Evolutionary conservation across 179 eudicot genomes (phyloP).

Genomic region (Nepenthes alata): DNA sequence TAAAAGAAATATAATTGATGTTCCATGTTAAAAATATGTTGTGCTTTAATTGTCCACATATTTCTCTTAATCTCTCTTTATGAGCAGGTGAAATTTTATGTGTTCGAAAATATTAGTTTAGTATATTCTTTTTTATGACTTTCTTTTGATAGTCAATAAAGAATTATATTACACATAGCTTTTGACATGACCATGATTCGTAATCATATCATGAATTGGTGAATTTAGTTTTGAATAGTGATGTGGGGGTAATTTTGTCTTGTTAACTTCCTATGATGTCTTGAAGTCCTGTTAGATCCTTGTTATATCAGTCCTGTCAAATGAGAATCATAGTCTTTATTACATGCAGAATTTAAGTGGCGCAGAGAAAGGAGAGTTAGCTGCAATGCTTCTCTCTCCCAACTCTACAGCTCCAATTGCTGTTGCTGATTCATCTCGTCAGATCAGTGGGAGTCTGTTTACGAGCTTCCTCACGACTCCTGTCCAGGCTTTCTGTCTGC

Average conservation of each 20-base stretch:
- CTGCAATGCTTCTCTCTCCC: slow-evolving; percentile 75
- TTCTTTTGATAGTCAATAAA: too few species aligned
- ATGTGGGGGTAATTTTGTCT: not conserved
- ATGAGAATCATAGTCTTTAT: slow-evolving; percentile 6
- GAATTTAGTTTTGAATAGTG: too few species aligned
- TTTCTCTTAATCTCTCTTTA: too few species aligned
- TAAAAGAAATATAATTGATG: too few species aligned
- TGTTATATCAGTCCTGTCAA: not conserved
- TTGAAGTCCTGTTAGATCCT: not conserved
- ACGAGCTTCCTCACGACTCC: slow-evolving; percentile 79
- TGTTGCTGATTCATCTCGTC: slow-evolving; percentile 40
- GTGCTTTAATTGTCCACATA: too few species aligned
- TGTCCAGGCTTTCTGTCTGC: slow-evolving; percentile 63
- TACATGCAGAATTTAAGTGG: slow-evolving; percentile 37
- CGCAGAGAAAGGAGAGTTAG: slow-evolving; percentile 65
- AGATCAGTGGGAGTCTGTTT: slow-evolving; percentile 61
- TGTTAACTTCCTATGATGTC: not conserved
- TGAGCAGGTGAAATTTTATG: too few species aligned
- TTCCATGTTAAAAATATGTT: too few species aligned
- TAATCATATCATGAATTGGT: too few species aligned
- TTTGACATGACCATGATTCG: too few species aligned
- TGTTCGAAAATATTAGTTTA: too few species aligned
- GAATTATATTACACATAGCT: too few species aligned
- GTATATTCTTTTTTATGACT: too few species aligned
- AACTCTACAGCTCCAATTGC: slow-evolving; percentile 29